Base-by-base conservation (phyloP, 1,284 basidiomycete species). In the Rhodotorula sp. region DNA sequence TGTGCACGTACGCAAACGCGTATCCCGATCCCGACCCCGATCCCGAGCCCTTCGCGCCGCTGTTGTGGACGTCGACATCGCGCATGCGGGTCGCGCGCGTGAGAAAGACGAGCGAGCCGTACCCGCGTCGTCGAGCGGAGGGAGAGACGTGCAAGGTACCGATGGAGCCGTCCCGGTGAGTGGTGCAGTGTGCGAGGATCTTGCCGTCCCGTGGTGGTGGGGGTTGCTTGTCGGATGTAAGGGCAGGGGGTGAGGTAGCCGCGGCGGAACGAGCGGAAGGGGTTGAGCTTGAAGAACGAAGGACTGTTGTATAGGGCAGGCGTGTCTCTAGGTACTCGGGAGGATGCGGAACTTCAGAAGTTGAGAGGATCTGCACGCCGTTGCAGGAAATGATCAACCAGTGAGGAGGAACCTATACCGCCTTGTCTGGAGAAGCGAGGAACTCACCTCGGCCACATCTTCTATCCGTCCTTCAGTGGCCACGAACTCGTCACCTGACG, bases 101-200 rank as follows among this genome's bases (percentile, higher is more conserved):
- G 34, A 26, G 63, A n/a, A 66, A 57, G 31, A 66, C 54, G 23
- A 47, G 45, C 5, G 45, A 16, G 7, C 66, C 70, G 26, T 68
- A 47, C 1, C 64, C 64, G 43, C 28, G 63, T 5, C 45, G 61
- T 1, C 70, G 66, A 5, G 45, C 23, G 1, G 48, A 12, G 15
- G 67, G 64, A 2, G 31, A 23, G 47, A 71, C 70, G 52, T 59
- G 56, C 43, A 71, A 43, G 18, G 70, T 68, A 1, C 70, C 70
- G 64, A 71, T 57, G 1, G 70, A 71, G 43, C 70, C 70, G 64
- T 71, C 70, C 43, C 70, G 66, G 60, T 71, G 70, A 0, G 70
- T 71, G 3, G 61, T 68, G 21, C 67, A 65, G 52, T 71, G 70
- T 1, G 65, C 70, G 43, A 66, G 52, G n/a, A 71, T 54, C 7